A percentile compares a stretch with the other conserved stretches of the same genome.
These are phyloP conservation scores for Raffaelea deltoideospora DNA, from an alignment of 2,329 filamentous ascomycete species.

Conservation along the genomic window DNA sequence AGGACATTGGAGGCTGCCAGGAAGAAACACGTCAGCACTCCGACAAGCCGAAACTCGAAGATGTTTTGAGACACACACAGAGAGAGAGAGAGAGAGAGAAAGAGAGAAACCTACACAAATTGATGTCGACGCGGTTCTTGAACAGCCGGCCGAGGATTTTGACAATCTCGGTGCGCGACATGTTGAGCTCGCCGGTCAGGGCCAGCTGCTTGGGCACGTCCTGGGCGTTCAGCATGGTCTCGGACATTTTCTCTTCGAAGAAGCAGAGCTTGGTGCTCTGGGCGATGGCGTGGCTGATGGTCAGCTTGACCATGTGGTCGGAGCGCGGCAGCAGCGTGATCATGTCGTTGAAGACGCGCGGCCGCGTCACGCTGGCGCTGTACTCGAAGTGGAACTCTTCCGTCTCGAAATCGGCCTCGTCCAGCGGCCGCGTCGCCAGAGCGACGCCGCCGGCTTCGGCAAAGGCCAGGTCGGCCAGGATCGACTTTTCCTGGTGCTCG, in stretches of 20 bases:
- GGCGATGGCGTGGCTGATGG: conserved; percentile 92
- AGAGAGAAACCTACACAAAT: conserved; percentile 60
- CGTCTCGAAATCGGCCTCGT: conserved; percentile 86
- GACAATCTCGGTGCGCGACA: conserved; percentile 84
- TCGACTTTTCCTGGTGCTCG: conserved; percentile 88
- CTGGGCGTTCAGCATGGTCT: conserved; percentile 86
- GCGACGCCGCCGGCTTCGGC: conserved; percentile 45
- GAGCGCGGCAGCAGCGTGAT: conserved; percentile 80
- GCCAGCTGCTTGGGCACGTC: conserved; percentile 82
- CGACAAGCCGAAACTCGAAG: too few species aligned
- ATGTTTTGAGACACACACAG: too few species aligned
- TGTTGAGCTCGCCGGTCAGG: conserved; percentile 75
- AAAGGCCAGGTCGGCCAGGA: conserved; percentile 88
- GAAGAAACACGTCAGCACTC: too few species aligned
- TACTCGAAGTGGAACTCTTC: conserved; percentile 99
- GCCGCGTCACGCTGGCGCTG: conserved; percentile 68
- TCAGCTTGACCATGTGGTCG: conserved; percentile 98
- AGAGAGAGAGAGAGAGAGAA: too few species aligned
- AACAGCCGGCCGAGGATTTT: conserved; percentile 83
- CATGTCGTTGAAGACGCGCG: conserved; percentile 97
- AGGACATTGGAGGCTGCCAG: conserved; percentile 75
- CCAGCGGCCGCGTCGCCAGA: conserved; percentile 63
- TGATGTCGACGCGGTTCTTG: conserved; percentile 90
- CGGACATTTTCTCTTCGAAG: conserved; percentile 91
- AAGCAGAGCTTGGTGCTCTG: conserved; percentile 94